These are phyloP conservation scores for Fusarium sp. DNA, from an alignment of 2,329 filamentous ascomycete species.

Conservation along the genomic window DNA sequence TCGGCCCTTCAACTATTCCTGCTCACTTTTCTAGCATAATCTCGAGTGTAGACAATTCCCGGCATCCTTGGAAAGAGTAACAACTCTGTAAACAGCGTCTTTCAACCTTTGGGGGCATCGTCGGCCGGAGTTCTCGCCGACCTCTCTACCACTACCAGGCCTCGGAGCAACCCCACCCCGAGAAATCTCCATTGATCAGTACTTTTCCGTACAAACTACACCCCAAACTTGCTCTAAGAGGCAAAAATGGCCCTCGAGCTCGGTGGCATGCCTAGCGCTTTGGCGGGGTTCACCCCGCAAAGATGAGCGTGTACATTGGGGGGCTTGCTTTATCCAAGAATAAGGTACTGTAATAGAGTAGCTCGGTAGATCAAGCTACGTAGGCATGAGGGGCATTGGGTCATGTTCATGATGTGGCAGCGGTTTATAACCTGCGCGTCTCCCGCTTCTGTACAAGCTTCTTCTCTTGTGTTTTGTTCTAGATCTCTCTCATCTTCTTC, in stretches of 20 bases:
- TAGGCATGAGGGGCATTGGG: background rate
- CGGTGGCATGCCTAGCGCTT: background rate
- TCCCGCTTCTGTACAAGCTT: conserved; percentile 1
- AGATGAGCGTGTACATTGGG: conserved; percentile 28
- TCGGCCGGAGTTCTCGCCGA: conserved; percentile 40
- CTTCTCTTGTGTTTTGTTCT: conserved; percentile 14
- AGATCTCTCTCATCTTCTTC: conserved; percentile 5
- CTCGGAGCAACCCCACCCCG: conserved; percentile 43
- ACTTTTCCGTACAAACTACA: conserved; percentile 14
- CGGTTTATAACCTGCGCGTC: conserved; percentile 29
- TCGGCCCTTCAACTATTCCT: background rate
- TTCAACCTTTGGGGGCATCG: conserved; percentile 26
- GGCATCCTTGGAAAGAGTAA: background rate
- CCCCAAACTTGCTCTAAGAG: conserved; percentile 28
- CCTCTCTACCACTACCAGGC: background rate
- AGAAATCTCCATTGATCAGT: conserved; percentile 31
- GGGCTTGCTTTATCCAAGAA: background rate
- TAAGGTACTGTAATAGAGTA: background rate
- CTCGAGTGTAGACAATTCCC: background rate
- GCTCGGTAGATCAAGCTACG: conserved; percentile 1
- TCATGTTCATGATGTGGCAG: conserved; percentile 33
- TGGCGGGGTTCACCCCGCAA: conserved; percentile 41
- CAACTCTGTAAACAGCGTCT: too few species aligned
- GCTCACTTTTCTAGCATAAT: background rate
- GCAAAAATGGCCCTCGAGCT: conserved; percentile 5